Evolutionary conservation across 1,284 basidiomycete genomes (phyloP).

Genomic region (Athelia sp.): DNA sequence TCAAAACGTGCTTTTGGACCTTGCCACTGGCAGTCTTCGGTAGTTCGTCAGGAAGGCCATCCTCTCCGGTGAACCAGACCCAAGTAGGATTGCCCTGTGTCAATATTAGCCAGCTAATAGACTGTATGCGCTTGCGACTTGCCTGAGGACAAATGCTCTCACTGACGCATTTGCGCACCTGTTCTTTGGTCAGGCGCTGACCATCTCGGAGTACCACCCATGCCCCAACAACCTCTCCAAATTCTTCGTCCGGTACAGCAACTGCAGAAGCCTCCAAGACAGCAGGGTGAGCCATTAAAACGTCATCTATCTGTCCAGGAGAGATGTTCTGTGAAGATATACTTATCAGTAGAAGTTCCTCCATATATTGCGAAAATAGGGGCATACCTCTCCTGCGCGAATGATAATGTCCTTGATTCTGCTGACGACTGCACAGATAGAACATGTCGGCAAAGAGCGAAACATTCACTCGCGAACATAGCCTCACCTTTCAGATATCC

Average conservation of each 20-base stretch:
- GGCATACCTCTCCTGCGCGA: conserved; percentile 71
- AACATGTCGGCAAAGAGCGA: background rate
- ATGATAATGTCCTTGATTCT: conserved; percentile 86
- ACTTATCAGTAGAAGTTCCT: background rate
- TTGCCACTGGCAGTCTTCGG: conserved; percentile 89
- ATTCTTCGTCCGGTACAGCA: conserved; percentile 65
- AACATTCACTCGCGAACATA: conserved; percentile 7
- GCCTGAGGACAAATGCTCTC: conserved; percentile 74
- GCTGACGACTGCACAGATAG: conserved; percentile 63
- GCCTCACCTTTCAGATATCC: conserved; percentile 69
- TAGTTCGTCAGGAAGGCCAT: conserved; percentile 51
- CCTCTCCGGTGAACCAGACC: conserved; percentile 82
- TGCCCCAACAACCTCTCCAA: conserved; percentile 75
- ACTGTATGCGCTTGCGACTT: background rate
- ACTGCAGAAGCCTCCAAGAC: conserved; percentile 75
- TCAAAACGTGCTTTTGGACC: conserved; percentile 74
- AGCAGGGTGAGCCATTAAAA: conserved; percentile 54
- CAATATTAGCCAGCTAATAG: background rate
- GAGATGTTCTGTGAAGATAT: conserved; percentile 59
- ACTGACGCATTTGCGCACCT: conserved; percentile 48
- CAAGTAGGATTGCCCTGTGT: conserved; percentile 69
- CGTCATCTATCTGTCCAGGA: conserved; percentile 83
- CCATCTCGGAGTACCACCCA: conserved; percentile 57
- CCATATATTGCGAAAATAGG: background rate
- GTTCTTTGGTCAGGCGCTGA: conserved; percentile 37